phyloP scores from a whole-genome alignment of 78 protist genomes.

The Emiliania huxleyi region DNA sequence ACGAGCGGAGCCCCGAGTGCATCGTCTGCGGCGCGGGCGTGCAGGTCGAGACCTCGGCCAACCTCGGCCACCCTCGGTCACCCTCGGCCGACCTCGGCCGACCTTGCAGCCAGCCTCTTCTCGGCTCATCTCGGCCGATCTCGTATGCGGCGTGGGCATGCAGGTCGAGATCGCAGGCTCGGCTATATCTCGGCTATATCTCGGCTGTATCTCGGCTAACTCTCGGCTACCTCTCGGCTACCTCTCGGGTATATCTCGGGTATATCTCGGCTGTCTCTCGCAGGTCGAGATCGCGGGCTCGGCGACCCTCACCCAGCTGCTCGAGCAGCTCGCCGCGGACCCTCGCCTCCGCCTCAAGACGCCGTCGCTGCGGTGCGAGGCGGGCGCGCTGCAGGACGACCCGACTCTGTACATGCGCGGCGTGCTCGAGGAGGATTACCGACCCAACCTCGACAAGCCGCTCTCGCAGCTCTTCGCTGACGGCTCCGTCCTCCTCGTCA shows the following conservation, averaged over 20 bases:
- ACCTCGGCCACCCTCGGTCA: too few species aligned
- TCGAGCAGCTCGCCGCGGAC: neutral
- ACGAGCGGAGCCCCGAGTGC: slow-evolving; percentile 2
- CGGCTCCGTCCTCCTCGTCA: neutral
- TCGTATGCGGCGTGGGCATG: neutral
- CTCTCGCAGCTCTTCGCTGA: neutral
- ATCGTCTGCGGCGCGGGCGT: neutral
- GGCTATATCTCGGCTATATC: too few species aligned
- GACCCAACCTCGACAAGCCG: neutral
- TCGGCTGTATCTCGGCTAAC: too few species aligned
- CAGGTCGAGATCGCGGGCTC: neutral
- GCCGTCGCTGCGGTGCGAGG: neutral
- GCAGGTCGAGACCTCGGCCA: neutral
- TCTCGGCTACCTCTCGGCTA: too few species aligned
- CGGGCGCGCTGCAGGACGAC: too few species aligned
- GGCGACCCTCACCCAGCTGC: neutral
- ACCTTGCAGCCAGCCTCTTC: too few species aligned
- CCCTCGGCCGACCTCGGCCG: too few species aligned
- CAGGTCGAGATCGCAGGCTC: neutral
- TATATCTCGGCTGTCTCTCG: too few species aligned
- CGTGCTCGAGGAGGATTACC: neutral
- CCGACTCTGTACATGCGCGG: neutral
- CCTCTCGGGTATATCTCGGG: too few species aligned
- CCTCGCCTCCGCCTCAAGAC: neutral
- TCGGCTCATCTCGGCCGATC: too few species aligned